Base-by-base conservation (phyloP, 192 early-diverging fungal species). In the Coemansia asiatica region DNA sequence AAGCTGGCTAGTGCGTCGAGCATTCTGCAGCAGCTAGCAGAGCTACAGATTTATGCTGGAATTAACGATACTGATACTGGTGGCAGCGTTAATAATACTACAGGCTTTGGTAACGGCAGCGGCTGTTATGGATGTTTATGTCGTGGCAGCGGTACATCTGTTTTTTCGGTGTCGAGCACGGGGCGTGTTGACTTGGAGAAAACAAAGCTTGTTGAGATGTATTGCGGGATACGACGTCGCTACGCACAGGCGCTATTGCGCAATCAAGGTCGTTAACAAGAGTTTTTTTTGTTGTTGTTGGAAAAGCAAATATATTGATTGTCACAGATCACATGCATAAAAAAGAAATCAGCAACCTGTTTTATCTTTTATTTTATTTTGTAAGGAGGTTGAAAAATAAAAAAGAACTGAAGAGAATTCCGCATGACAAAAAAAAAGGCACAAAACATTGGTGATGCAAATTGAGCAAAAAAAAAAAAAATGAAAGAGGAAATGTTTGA, bases 201-300 rank as follows among this genome's bases (percentile, higher is more conserved):
- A 6, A 33, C 22, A n/a, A 22, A 58, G 13, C 38, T 75, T 8
- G 31, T 79, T 9, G 76, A 73, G 0, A 65, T 68, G 35, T 79
- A 79, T 44, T 46, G 64, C 19, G 56, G 35, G 0, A 67, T 79
- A 49, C 76, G 76, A n/a, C 64, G 59, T 29, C 63, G 60, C 1
- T 64, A 76, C 51, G 63, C 74, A 6, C 59, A 33, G 13, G 74
- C 68, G 3, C 54, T 69, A 22, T 59, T 60, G 35, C 50, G 69
- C 25, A 55, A 66, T 19, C 51, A 54, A 26, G 16, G 13, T 3
- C 40, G 40, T 2, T 53, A 6, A 23, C n/a, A 53, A 9, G 10
- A 1, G 4, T 53, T 25, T 53, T 26, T 23, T 53, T 51, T 51
- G n/a, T 51, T 51, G n/a, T 51, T 51, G 15, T 53, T 19, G 50